A percentile compares a stretch with the other conserved stretches of the same genome.
Conservation (phyloP, 78 protist species). For the Guillardia theta region DNA sequence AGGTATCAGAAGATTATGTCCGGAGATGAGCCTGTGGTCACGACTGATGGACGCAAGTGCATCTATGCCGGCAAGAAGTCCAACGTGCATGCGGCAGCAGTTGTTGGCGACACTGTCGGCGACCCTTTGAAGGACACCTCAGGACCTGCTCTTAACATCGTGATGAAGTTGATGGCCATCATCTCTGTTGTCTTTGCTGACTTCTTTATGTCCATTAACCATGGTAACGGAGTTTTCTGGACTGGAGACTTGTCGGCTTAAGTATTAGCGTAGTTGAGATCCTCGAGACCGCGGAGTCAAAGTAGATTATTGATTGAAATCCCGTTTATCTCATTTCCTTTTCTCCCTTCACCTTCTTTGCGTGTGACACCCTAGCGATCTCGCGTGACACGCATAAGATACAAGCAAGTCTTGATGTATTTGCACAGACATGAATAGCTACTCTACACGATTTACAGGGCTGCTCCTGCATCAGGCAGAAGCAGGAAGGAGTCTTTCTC, state of each 20-base stretch:
- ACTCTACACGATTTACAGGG: no score
- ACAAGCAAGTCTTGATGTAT: no score
- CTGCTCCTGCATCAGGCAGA: no score
- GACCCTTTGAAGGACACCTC: conserved; percentile 84
- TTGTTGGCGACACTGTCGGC: conserved; percentile 83
- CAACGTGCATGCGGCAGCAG: conserved; percentile 36
- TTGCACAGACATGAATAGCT: no score
- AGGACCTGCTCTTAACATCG: conserved; percentile 76
- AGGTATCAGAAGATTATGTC: neutral
- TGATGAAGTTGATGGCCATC: conserved; percentile 73
- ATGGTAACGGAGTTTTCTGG: neutral
- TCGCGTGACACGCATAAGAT: no score
- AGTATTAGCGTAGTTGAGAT: neutral
- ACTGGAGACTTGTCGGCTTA: neutral
- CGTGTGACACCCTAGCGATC: no score
- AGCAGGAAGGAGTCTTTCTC: no score
- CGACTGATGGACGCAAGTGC: neutral
- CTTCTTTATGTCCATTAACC: neutral
- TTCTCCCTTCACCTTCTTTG: no score
- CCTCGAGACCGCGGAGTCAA: no score
- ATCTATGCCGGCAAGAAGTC: conserved; percentile 34
- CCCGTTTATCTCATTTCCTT: no score
- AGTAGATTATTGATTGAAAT: no score
- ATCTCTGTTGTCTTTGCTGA: conserved; percentile 58
- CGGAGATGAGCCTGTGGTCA: neutral